Percentiles rank a stretch among this genome's conserved stretches.
phyloP scores from a whole-genome alignment of 805 yeast species.

The baker's yeast (Saccharomyces cerevisiae) region DNA sequence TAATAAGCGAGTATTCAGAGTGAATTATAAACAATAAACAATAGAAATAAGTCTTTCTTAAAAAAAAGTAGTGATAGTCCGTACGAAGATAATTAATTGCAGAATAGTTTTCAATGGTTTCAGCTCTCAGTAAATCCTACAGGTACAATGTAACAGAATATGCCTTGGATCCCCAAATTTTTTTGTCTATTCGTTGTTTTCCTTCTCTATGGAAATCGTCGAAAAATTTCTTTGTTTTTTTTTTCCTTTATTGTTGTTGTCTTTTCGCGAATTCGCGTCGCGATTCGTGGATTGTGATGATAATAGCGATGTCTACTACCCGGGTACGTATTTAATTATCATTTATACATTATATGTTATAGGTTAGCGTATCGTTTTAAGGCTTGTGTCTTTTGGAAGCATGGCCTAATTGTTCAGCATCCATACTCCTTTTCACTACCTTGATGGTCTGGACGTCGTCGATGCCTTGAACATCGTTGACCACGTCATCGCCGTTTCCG shows the following conservation, averaged over 20 bases:
- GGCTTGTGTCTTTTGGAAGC: conserved; percentile 1
- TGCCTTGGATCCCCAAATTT: background rate
- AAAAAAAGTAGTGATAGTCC: background rate
- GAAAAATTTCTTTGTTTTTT: background rate
- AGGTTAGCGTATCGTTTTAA: background rate
- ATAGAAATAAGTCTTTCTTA: background rate
- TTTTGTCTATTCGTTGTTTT: background rate
- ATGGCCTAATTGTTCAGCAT: background rate
- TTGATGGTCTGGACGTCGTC: conserved; percentile 14
- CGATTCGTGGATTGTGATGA: background rate
- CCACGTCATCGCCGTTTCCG: conserved; percentile 27
- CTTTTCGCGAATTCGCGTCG: background rate
- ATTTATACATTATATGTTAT: background rate
- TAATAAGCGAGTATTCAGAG: background rate
- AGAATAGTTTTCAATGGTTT: background rate
- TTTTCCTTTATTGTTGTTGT: background rate
- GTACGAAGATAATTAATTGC: background rate
- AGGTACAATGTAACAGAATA: background rate
- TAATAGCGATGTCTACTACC: background rate
- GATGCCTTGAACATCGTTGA: conserved; percentile 15
- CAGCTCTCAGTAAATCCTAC: background rate
- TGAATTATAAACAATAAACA: background rate
- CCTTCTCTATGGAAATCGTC: background rate
- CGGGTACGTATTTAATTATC: background rate
- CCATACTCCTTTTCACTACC: conserved; percentile 16